Percentiles rank a stretch among this genome's conserved stretches.
Conservation (phyloP, 805 yeast species). For the Candida andamanensis region DNA sequence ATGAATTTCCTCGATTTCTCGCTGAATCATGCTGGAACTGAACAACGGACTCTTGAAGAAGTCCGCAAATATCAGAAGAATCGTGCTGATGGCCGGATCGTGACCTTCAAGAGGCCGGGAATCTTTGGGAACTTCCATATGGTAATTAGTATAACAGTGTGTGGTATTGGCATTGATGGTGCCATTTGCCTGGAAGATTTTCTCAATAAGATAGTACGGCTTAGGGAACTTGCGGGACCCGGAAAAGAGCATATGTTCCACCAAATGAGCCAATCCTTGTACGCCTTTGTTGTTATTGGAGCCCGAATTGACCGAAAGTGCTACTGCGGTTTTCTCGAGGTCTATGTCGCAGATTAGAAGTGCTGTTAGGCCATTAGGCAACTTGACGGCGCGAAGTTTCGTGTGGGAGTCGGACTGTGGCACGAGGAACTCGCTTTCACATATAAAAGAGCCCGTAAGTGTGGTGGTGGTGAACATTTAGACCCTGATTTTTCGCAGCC, state of each 20-base stretch:
- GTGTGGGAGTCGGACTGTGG: constrained; percentile 37
- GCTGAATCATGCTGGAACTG: constrained; percentile 31
- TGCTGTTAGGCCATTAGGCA: constrained; percentile 66
- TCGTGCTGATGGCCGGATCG: constrained; percentile 39
- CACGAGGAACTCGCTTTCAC: constrained; percentile 10
- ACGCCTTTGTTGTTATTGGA: constrained; percentile 71
- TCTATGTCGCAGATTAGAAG: constrained; percentile 74
- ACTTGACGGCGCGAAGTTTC: constrained; percentile 40
- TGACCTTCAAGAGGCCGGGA: constrained; percentile 19
- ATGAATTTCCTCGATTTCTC: constrained; percentile 57
- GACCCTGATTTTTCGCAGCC: constrained; percentile 5
- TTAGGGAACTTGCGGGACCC: constrained; percentile 54
- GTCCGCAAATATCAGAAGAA: constrained; percentile 46
- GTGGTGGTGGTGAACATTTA: neutral
- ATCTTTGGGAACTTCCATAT: constrained; percentile 52
- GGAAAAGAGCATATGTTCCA: constrained; percentile 23
- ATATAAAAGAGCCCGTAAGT: constrained; percentile 5
- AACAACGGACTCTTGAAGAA: constrained; percentile 51
- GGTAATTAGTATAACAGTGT: constrained; percentile 60
- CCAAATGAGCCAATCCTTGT: constrained; percentile 76
- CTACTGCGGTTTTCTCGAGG: constrained; percentile 58
- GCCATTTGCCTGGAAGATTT: constrained; percentile 49
- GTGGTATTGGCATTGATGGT: constrained; percentile 63
- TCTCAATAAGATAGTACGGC: constrained; percentile 41
- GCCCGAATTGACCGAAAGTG: constrained; percentile 75